Evolutionary conservation across 2,329 filamentous ascomycete genomes (phyloP), one percentile per base, ranked within the genome.

Genomic region (Penicillium concentricum): DNA sequence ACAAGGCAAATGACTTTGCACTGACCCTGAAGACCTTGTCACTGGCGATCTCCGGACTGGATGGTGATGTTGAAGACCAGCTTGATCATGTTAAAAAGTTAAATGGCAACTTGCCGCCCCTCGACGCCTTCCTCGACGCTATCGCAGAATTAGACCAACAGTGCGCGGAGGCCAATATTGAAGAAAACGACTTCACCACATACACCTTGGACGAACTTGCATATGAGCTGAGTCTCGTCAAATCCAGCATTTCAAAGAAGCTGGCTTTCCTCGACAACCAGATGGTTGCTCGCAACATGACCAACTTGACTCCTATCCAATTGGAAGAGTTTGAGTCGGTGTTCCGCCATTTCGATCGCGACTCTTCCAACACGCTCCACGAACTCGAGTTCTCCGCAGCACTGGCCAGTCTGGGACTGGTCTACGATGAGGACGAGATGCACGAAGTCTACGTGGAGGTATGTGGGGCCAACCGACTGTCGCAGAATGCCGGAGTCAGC

Each of bases 121-220:
- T 99, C n/a, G 92, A 97, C 67, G 85, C 90, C 58, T 99, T 95
- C 72, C 83, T 99, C 39, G 87, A 91, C 61, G 90, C 91, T 61
- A 97, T 99, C 70, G 90, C 87, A 15, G 86, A 85, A 12, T 84
- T 97, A 46, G 92, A 97, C 69, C 85, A 86, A 61, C 91, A 96
- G 76, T 99, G 94, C 72, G 84, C 88, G 58, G 93, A 97, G 78
- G 94, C 94, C 60, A 97, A 99, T 73, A 97, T 99, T 62, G 94
- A 99, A 75, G 94, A 99, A 70, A 99, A 99, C 75, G 94, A 99
- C 78, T 97, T 94, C 74, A 99, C 94, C n/a, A 97, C 93, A 9
- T 97, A 97, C 77, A 96, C 93, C 10, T 94, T 97, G 73, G 94
- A 99, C 71, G 94, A 99, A 76, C 83, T 99, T 41, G 87, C 87